A percentile compares a stretch with the other conserved stretches of the same genome.
Evolutionary conservation across 1,139 yeast genomes (phyloP).

Genomic region (Suhomyces yuchorum): DNA sequence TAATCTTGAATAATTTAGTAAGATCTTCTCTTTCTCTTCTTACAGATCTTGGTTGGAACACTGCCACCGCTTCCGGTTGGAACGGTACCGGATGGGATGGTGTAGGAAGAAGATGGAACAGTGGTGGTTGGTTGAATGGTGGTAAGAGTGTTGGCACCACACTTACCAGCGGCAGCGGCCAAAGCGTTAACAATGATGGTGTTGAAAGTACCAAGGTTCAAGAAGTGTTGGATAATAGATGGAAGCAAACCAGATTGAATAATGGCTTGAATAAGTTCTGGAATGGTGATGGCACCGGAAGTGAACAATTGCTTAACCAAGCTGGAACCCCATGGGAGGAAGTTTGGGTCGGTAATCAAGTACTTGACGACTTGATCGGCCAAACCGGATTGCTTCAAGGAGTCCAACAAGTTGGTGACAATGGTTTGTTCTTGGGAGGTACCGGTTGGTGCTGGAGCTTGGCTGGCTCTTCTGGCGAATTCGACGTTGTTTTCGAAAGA

Average conservation of each 20-base stretch:
- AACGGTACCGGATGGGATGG: constrained; percentile 21
- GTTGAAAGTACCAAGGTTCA: constrained; percentile 43
- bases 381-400: constrained; percentile 49
- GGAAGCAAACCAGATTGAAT: constrained; percentile 44
- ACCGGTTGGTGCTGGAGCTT: constrained; percentile 2
- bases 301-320: constrained; percentile 37
- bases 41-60: constrained; percentile 17
- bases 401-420: constrained; percentile 45
- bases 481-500: constrained; percentile 8
- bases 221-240: constrained; percentile 41
- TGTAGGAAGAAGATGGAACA: constrained; percentile 19
- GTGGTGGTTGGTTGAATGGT: constrained; percentile 26
- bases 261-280: constrained; percentile 34
- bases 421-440: constrained; percentile 20
- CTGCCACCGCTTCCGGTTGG: constrained; percentile 13
- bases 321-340: constrained; percentile 45
- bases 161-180: constrained; percentile 48
- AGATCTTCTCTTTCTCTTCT: constrained; percentile 36
- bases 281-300: constrained; percentile 33
- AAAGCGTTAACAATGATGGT: constrained; percentile 47
- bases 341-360: constrained; percentile 43
- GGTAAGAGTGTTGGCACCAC: constrained; percentile 37
- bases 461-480: constrained; percentile 14
- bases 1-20: constrained; percentile 19
- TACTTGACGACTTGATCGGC: constrained; percentile 44